Evolutionary conservation across 805 yeast genomes (phyloP), one percentile per base, ranked within the genome.

Genomic region (Candida chauliodis): DNA sequence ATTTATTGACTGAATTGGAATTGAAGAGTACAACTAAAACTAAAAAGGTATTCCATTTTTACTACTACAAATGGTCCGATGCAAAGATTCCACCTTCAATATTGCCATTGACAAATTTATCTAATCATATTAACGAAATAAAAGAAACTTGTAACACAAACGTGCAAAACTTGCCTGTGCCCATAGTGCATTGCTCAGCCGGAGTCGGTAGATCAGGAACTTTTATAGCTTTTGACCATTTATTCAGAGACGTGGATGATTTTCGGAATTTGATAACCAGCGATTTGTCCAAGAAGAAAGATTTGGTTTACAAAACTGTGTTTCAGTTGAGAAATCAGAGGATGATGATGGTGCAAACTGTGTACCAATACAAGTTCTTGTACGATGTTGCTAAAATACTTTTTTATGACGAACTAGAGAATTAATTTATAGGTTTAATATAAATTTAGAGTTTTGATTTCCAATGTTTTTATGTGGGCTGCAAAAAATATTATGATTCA

Each of bases 121-220:
- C 59, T 18, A 44, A 49, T 21, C 53, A 50, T 23, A 44, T 61
- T 8, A 38, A 40, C 22, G 41, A 26, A 29, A 4, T 49, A 3
- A 39, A 41, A 26, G 13, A 33, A 4, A 17, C 19, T 5, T 25
- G 15, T 8, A 40, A 7, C 15, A 19, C 13, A 15, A 27, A 13
- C 8, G 30, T 14, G 15, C 19, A 30, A 10, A 36, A 26, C 14
- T 24, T 36, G 4, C 48, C 51, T 1, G 36, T 46, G 3, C 69
- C 68, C 11, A 54, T 56, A 11, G 45, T 59, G 10, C 75, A 71
- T 45, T 71, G 76, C 38, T 69, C 75, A 5, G 76, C 76, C 5
- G 76, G 76, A 0, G 75, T 70, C 1, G 76, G 76, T 3, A 50
- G 76, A 43, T 65, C 74, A 1, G 71, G 71, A 2, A 62, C 70